Percentiles rank a stretch among this genome's conserved stretches.
phyloP scores from a whole-genome alignment of 1,139 yeast genomes.

The Candida glucosophila region DNA sequence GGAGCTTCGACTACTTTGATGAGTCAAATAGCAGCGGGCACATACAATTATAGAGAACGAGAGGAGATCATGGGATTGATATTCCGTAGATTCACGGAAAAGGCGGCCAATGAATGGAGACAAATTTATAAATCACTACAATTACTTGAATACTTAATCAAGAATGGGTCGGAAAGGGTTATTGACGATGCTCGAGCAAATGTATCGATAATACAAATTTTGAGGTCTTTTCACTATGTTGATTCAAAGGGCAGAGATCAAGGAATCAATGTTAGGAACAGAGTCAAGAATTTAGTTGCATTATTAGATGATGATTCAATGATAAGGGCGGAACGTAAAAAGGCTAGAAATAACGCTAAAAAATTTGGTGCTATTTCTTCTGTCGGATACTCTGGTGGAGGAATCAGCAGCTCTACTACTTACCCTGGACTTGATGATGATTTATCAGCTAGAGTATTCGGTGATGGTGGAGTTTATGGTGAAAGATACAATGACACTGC shows the following conservation, averaged over 20 bases:
- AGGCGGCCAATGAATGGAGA: slow-evolving; percentile 95
- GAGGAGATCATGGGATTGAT: slow-evolving; percentile 69
- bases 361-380: slow-evolving; percentile 68
- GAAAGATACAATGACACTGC: slow-evolving; percentile 56
- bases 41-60: slow-evolving; percentile 77
- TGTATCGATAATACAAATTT: slow-evolving; percentile 73
- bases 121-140: slow-evolving; percentile 93
- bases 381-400: slow-evolving; percentile 44
- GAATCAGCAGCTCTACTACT: slow-evolving; percentile 29
- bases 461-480: slow-evolving; percentile 77
- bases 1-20: slow-evolving; percentile 91
- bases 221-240: slow-evolving; percentile 87
- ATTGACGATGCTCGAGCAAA: slow-evolving; percentile 92
- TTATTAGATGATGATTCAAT: slow-evolving; percentile 69
- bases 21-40: slow-evolving; percentile 93
- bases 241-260: slow-evolving; percentile 94
- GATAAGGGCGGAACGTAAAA: slow-evolving; percentile 79
- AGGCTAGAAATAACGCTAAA: slow-evolving; percentile 75
- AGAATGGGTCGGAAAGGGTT: slow-evolving; percentile 89
- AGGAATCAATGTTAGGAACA: slow-evolving; percentile 89
- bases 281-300: slow-evolving; percentile 67
- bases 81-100: slow-evolving; percentile 82
- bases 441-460: slow-evolving; percentile 53
- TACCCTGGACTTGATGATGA: slow-evolving; percentile 43
- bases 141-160: slow-evolving; percentile 79